Evolutionary conservation across 768 basidiomycete genomes (phyloP).

Genomic region (Auricularia auricula-judae): DNA sequence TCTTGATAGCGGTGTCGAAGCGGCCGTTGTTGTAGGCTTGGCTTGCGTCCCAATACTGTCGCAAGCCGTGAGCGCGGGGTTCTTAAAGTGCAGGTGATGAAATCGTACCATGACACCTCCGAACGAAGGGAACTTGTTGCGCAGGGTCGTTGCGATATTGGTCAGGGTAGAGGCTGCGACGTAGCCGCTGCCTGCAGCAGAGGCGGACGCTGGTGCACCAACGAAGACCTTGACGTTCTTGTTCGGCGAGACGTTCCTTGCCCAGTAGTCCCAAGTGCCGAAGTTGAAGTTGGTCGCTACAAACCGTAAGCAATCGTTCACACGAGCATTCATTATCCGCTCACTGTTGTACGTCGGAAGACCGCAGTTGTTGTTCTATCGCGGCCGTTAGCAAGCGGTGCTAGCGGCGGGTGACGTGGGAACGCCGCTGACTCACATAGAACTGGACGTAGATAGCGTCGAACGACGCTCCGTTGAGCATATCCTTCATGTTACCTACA

Average conservation of each 20-base stretch:
- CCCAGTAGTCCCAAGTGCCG: slow-evolving; percentile 49
- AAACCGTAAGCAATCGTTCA: neutral
- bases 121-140: slow-evolving; percentile 49
- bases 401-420: neutral
- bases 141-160: slow-evolving; percentile 37
- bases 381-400: neutral
- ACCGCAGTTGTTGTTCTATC: slow-evolving; percentile 52
- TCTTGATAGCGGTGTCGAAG: slow-evolving; percentile 36
- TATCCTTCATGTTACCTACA: slow-evolving; percentile 33
- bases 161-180: slow-evolving; percentile 33
- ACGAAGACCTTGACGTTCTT: slow-evolving; percentile 51
- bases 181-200: slow-evolving; percentile 52
- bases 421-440: neutral
- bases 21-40: slow-evolving; percentile 8
- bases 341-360: slow-evolving; percentile 13
- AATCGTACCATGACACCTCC: slow-evolving; percentile 49
- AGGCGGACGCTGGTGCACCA: slow-evolving; percentile 45
- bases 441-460: slow-evolving; percentile 65
- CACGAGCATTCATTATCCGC: neutral
- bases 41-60: slow-evolving; percentile 9
- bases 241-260: slow-evolving; percentile 45
- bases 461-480: slow-evolving; percentile 50
- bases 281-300: slow-evolving; percentile 6
- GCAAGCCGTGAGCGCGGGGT: neutral
- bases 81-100: neutral